A percentile compares a stretch with the other conserved stretches of the same genome.
Conservation (phyloP, 768 basidiomycete genomes). For the Tulasnella sp. region DNA sequence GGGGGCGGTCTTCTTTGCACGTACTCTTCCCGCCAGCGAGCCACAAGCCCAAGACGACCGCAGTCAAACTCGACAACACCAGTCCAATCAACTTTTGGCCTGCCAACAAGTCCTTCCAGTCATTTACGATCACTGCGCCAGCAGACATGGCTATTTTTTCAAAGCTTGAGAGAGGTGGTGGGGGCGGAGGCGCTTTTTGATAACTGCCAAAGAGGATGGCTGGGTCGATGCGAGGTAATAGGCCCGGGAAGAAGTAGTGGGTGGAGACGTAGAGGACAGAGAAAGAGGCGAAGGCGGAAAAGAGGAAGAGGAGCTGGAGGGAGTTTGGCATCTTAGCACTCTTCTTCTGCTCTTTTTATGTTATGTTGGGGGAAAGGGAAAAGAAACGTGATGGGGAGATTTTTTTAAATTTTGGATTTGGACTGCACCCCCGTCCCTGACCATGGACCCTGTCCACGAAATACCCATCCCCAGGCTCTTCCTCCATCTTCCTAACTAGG, state of each 20-base stretch:
- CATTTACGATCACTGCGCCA: slow-evolving; percentile 6
- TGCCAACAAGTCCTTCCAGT: slow-evolving; percentile 7
- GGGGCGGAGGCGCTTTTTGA: slow-evolving; percentile 47
- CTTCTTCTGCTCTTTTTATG: slow-evolving; percentile 6
- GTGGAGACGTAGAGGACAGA: slow-evolving; percentile 46
- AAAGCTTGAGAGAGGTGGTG: slow-evolving; percentile 12
- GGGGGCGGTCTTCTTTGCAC: neutral
- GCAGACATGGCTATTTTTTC: slow-evolving; percentile 26
- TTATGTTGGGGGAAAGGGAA: neutral
- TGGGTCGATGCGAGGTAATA: slow-evolving; percentile 55
- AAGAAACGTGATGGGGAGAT: neutral
- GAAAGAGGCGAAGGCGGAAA: slow-evolving; percentile 50
- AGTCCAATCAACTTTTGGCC: neutral
- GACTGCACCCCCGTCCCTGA: no score
- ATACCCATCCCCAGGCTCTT: no score
- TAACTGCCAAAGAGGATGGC: slow-evolving; percentile 57
- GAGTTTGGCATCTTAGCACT: slow-evolving; percentile 58
- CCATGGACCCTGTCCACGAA: no score
- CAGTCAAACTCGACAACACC: slow-evolving; percentile 23
- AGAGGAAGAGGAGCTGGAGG: slow-evolving; percentile 52
- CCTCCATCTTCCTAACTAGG: no score
- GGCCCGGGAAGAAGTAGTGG: slow-evolving; percentile 40
- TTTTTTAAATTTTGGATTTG: neutral
- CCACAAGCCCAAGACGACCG: slow-evolving; percentile 16
- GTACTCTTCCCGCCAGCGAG: slow-evolving; percentile 25